A percentile compares a stretch with the other conserved stretches of the same genome.
Conservation (phyloP, 1,284 basidiomycete genomes). For the Takashimella koratensis region DNA sequence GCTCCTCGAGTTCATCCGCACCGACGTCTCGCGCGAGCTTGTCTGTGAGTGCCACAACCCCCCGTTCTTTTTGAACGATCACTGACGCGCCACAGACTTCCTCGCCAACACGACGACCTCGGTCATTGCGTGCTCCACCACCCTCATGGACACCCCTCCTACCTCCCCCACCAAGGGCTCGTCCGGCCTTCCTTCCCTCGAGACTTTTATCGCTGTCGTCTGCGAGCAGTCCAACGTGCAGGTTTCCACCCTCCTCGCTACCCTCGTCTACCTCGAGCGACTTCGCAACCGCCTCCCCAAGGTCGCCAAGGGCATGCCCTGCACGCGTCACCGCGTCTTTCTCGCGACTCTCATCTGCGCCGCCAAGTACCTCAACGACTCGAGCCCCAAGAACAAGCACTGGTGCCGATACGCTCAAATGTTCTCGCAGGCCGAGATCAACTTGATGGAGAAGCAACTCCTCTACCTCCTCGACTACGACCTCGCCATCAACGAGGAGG, state of each 20-base stretch:
- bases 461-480: conserved; percentile 76
- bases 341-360: conserved; percentile 93
- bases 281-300: conserved; percentile 74
- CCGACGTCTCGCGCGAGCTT: conserved; percentile 75
- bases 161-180: conserved; percentile 41
- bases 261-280: conserved; percentile 88
- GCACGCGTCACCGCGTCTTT: conserved; percentile 93
- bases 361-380: conserved; percentile 97
- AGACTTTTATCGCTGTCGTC: conserved; percentile 82
- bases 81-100: conserved; percentile 32
- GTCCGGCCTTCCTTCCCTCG: conserved; percentile 65
- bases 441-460: conserved; percentile 95
- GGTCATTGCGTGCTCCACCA: conserved; percentile 47
- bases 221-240: conserved; percentile 85
- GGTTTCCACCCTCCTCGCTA: conserved; percentile 84
- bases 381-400: conserved; percentile 91
- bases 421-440: conserved; percentile 62
- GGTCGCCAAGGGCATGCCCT: conserved; percentile 84
- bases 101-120: conserved; percentile 47
- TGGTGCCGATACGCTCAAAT: conserved; percentile 73
- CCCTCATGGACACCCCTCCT: conserved; percentile 31
- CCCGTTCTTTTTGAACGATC: neutral
- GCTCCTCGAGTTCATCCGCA: conserved; percentile 71
- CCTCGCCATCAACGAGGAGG: conserved; percentile 44
- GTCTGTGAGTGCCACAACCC: conserved; percentile 53